Percentiles rank a stretch among this genome's conserved stretches.
Conservation (phyloP, 2,329 filamentous ascomycete species). For the Reticulascus tulasneorum region DNA sequence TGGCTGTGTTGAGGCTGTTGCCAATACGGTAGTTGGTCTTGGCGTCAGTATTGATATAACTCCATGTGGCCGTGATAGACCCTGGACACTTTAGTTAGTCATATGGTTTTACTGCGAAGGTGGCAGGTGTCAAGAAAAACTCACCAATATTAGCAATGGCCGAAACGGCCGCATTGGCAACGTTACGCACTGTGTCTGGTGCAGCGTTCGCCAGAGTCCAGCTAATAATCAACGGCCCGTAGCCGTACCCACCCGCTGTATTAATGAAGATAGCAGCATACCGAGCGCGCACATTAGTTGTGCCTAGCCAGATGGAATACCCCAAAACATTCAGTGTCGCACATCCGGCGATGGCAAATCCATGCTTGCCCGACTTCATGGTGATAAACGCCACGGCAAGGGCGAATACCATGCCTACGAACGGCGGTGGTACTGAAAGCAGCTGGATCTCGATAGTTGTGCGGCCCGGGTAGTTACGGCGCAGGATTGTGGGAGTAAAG, state of each 20-base stretch:
- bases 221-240: slow-evolving; percentile 19
- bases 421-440: slow-evolving; percentile 18
- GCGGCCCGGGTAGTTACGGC: slow-evolving; percentile 22
- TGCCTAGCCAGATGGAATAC: slow-evolving; percentile 22
- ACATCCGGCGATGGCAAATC: slow-evolving; percentile 19
- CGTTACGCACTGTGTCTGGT: slow-evolving; percentile 22
- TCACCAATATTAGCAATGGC: slow-evolving; percentile 22
- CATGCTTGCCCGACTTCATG: slow-evolving; percentile 22
- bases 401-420: slow-evolving; percentile 19
- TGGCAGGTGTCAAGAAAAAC: background rate
- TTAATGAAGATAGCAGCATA: slow-evolving; percentile 24
- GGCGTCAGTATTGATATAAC: slow-evolving; percentile 23
- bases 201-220: slow-evolving; percentile 23
- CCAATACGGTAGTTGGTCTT: slow-evolving; percentile 21
- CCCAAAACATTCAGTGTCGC: slow-evolving; percentile 19
- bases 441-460: slow-evolving; percentile 21
- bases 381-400: slow-evolving; percentile 20
- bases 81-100: slow-evolving; percentile 10
- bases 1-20: slow-evolving; percentile 20
- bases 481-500: slow-evolving; percentile 62
- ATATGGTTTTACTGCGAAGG: background rate
- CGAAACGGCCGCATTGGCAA: slow-evolving; percentile 21
- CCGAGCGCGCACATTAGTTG: slow-evolving; percentile 18
- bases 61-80: slow-evolving; percentile 23
- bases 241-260: slow-evolving; percentile 21